phyloP scores from a whole-genome alignment of 1,284 basidiomycete genomes.

The Ustilago bromivora region DNA sequence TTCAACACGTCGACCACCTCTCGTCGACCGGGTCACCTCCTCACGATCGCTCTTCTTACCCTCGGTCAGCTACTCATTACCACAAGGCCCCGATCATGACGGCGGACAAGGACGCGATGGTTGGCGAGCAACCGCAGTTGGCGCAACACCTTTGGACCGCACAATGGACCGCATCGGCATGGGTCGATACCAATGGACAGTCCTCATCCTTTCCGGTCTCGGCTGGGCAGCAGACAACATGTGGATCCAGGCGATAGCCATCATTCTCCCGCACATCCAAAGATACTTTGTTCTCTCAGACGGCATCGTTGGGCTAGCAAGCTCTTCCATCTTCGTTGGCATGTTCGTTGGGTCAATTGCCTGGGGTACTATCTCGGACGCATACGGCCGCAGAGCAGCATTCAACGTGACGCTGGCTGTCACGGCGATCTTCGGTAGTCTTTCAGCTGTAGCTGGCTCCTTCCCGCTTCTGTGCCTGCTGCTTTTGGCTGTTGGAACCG shows the following conservation, averaged over 20 bases:
- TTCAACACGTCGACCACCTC: constrained; percentile 23
- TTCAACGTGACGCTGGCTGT: constrained; percentile 93
- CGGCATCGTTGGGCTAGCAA: constrained; percentile 79
- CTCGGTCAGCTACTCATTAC: constrained; percentile 25
- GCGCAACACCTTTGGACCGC: constrained; percentile 65
- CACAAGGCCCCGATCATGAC: constrained; percentile 2
- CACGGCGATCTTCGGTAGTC: constrained; percentile 88
- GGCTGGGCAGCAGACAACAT: constrained; percentile 69
- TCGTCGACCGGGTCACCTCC: constrained; percentile 38
- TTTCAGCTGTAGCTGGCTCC: constrained; percentile 80
- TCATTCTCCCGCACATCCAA: constrained; percentile 91
- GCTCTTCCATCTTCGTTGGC: constrained; percentile 85
- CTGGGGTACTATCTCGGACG: constrained; percentile 70
- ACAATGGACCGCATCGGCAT: constrained; percentile 91
- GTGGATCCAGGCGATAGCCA: constrained; percentile 75
- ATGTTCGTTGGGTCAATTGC: constrained; percentile 93
- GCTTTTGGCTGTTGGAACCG: constrained; percentile 88
- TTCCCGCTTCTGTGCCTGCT: constrained; percentile 81
- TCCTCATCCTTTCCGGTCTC: constrained; percentile 60
- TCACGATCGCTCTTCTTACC: constrained; percentile 40
- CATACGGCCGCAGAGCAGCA: constrained; percentile 81
- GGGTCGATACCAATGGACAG: constrained; percentile 73
- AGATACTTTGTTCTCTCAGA: constrained; percentile 77
- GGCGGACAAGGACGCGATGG: constrained; percentile 4
- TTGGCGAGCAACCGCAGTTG: constrained; percentile 52